phyloP scores from a whole-genome alignment of 345 rosid species.

The Viola odorata region DNA sequence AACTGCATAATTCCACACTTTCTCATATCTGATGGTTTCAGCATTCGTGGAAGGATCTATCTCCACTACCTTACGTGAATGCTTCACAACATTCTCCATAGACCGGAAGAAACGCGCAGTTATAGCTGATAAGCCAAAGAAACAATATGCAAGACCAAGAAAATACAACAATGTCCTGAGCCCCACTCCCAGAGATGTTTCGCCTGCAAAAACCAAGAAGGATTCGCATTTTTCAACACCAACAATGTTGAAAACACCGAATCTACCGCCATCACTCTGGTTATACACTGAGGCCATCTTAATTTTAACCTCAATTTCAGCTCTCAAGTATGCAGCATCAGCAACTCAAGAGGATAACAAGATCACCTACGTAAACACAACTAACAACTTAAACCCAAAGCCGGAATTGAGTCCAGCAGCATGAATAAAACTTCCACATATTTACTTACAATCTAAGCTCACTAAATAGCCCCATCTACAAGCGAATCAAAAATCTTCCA shows the following conservation, averaged over 20 bases:
- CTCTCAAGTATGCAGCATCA: conserved; percentile 12
- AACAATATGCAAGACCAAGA: conserved; percentile 79
- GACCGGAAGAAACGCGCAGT: conserved; percentile 75
- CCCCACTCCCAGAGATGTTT: conserved; percentile 44
- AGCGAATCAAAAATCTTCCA: no score
- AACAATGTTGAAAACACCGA: conserved; percentile 20
- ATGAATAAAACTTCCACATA: no score
- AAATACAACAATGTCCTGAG: conserved; percentile 49
- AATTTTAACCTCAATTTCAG: conserved; percentile 11
- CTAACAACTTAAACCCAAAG: no score
- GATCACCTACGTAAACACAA: conserved; percentile 12
- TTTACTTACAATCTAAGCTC: no score
- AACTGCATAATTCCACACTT: conserved; percentile 87
- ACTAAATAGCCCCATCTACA: no score
- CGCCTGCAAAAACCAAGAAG: conserved; percentile 51
- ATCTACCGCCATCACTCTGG: conserved; percentile 15
- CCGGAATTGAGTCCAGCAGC: no score
- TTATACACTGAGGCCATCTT: conserved; percentile 35
- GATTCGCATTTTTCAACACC: conserved; percentile 43
- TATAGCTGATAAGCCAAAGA: conserved; percentile 77
- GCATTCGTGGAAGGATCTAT: conserved; percentile 54
- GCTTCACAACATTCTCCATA: conserved; percentile 92
- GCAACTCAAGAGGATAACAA: conserved; percentile 6
- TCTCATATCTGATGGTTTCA: conserved; percentile 46
- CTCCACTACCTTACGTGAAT: conserved; percentile 63